Conservation (phyloP, 1,284 basidiomycete genomes). For the Moesziomyces sp. region DNA sequence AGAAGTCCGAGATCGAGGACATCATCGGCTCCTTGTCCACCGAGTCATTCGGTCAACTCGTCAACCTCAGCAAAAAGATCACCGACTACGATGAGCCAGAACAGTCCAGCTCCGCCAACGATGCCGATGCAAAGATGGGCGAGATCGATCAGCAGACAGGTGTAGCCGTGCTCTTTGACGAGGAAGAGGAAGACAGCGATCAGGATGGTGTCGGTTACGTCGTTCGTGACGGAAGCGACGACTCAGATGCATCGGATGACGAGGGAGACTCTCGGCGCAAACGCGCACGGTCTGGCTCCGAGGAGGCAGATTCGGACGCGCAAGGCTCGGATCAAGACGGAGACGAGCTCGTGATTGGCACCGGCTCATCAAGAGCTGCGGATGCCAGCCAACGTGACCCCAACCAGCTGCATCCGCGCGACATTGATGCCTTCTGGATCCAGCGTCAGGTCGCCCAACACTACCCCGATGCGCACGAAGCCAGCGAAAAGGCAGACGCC, state of each 20-base stretch:
- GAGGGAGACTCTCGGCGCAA: conserved; percentile 72
- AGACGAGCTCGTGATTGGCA: conserved; percentile 69
- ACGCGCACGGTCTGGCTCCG: conserved; percentile 70
- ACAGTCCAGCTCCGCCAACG: conserved; percentile 67
- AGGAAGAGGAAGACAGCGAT: conserved; percentile 80
- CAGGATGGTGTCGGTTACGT: conserved; percentile 92
- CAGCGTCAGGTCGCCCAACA: conserved; percentile 90
- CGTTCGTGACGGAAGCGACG: conserved; percentile 69
- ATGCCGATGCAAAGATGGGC: conserved; percentile 79
- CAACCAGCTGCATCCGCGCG: conserved; percentile 79
- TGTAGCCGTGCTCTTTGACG: conserved; percentile 70
- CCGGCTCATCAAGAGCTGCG: conserved; percentile 16
- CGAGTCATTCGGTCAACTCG: conserved; percentile 85
- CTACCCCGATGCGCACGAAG: conserved; percentile 93
- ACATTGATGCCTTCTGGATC: conserved; percentile 97
- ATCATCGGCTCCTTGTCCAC: conserved; percentile 78
- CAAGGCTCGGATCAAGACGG: conserved; percentile 78
- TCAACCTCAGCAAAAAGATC: conserved; percentile 91
- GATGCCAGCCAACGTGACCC: conserved; percentile 71
- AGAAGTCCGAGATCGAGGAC: conserved; percentile 91
- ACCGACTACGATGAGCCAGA: conserved; percentile 87
- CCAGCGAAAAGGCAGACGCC: conserved; percentile 86
- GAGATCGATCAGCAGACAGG: conserved; percentile 78
- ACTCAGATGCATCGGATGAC: conserved; percentile 75
- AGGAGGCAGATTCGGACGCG: conserved; percentile 68